A percentile compares a stretch with the other conserved stretches of the same genome.
phyloP scores from a whole-genome alignment of 495 filamentous ascomycete genomes.

The Lindgomyces ingoldianus region DNA sequence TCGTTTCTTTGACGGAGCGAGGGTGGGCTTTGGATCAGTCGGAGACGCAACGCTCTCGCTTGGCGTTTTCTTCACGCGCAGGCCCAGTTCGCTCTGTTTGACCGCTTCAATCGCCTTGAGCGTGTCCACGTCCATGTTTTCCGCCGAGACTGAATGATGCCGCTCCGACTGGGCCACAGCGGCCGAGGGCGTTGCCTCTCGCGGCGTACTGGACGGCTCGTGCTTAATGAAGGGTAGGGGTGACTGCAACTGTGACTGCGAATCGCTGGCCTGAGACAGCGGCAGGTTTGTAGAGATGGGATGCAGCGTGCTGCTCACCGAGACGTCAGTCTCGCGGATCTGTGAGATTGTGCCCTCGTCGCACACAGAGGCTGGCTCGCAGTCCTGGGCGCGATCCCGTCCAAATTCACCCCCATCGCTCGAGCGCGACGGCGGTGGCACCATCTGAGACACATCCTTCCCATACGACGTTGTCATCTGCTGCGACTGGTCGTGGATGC shows the following conservation, averaged over 20 bases:
- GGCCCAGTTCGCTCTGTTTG: slow-evolving; percentile 43
- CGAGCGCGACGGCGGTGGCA: slow-evolving; percentile 17
- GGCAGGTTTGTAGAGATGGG: slow-evolving; percentile 21
- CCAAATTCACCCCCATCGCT: slow-evolving; percentile 11
- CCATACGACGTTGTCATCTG: slow-evolving; percentile 17
- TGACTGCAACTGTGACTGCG: slow-evolving; percentile 25
- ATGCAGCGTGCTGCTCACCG: slow-evolving; percentile 5
- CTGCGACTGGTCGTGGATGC: slow-evolving; percentile 11
- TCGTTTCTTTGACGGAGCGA: slow-evolving; percentile 39
- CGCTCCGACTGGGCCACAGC: slow-evolving; percentile 13
- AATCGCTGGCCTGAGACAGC: slow-evolving; percentile 1
- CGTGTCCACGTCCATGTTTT: slow-evolving; percentile 29
- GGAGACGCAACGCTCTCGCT: slow-evolving; percentile 32
- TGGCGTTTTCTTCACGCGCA: slow-evolving; percentile 30
- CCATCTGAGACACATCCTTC: slow-evolving; percentile 26
- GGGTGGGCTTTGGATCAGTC: slow-evolving; percentile 34
- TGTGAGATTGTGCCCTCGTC: slow-evolving; percentile 36
- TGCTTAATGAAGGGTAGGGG: slow-evolving; percentile 40
- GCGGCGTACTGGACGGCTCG: slow-evolving; percentile 41
- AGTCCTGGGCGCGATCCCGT: slow-evolving; percentile 25
- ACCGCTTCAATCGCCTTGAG: slow-evolving; percentile 41
- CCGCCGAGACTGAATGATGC: slow-evolving; percentile 12
- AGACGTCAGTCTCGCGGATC: slow-evolving; percentile 21
- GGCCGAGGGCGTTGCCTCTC: slow-evolving; percentile 38
- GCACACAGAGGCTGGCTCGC: slow-evolving; percentile 31